Base-by-base conservation (phyloP, 495 filamentous ascomycete genomes). In the Annulohypoxylon maeteangense region DNA sequence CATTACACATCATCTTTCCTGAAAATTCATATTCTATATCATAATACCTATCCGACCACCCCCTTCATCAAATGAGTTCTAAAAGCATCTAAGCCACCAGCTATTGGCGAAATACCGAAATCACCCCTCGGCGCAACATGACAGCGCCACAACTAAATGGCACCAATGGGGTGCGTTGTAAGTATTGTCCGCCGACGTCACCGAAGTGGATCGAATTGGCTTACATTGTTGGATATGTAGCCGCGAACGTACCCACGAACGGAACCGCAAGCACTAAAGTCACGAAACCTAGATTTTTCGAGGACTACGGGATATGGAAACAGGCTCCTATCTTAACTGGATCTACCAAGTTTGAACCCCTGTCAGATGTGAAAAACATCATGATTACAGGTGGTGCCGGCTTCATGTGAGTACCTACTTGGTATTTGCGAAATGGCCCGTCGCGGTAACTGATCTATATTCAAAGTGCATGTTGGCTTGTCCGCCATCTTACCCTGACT, bases 351-450 rank as follows among this genome's bases (percentile, higher is more conserved):
- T 92, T 90, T 71, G 84, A 87, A 61, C 86, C 90, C 14, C 75
- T 87, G 3, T 78, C 83, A 29, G 87, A 89, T 77, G 85, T 89
- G 25, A 89, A 86, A 76, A 91, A 91, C 70, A 91, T 92, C 60
- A 87, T 92, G 84, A 85, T 92, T 40, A 91, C 90, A 2, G 90
- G 90, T 56, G 90, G 90, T 25, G 90, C 89, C 47, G 90, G 90
- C 60, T 92, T 92, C 80, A 91, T 92, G 88, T 91, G 79, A 66
- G 84, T 74, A 29, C 27, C 27, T 29, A 29, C n/a, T n/a, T n/a
- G n/a, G 27, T 29, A 50, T 59, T 23, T 29, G 38, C 48, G 25
- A 32, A 45, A 45, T 62, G 34, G 7, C 60, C 51, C 32, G 18
- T 38, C 40, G 5, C 23, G 55, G 6, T n/a, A 59, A 58, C 65